phyloP scores from a whole-genome alignment of 106 monocot species.

The Iris macrosiphon region DNA sequence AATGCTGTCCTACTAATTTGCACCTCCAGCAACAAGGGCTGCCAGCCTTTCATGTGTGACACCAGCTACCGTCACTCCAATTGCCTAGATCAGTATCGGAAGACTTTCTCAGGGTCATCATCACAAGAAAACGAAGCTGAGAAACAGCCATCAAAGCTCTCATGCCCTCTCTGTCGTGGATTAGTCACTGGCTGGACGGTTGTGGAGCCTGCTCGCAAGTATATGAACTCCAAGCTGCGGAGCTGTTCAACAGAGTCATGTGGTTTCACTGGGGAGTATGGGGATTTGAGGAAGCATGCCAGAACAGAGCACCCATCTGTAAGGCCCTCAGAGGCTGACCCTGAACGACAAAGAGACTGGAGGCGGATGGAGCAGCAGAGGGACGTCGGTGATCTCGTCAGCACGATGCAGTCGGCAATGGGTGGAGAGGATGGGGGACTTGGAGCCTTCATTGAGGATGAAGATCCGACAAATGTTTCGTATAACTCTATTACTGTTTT shows the following conservation, averaged over 20 bases:
- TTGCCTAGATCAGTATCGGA: slow-evolving; percentile 85
- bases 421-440: slow-evolving; percentile 15
- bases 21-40: slow-evolving; percentile 64
- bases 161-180: slow-evolving; percentile 84
- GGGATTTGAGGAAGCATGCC: slow-evolving; percentile 76
- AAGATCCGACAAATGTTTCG: not conserved
- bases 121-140: not conserved
- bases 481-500: slow-evolving; percentile 24
- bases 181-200: slow-evolving; percentile 42
- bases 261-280: slow-evolving; percentile 46
- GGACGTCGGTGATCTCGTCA: slow-evolving; percentile 70
- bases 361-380: slow-evolving; percentile 66
- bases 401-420: slow-evolving; percentile 42
- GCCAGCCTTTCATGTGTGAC: slow-evolving; percentile 87
- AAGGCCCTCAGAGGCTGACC: slow-evolving; percentile 61
- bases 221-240: slow-evolving; percentile 62
- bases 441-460: not conserved
- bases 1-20: slow-evolving; percentile 90
- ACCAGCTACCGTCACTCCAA: slow-evolving; percentile 94
- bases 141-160: slow-evolving; percentile 14
- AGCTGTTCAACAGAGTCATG: slow-evolving; percentile 73
- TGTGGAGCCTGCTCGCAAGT: slow-evolving; percentile 37
- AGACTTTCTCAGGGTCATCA: slow-evolving; percentile 28
- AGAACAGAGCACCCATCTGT: slow-evolving; percentile 58
- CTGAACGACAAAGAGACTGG: slow-evolving; percentile 78